Base-by-base conservation (phyloP, 805 yeast species). In the Ogataea corticis region DNA sequence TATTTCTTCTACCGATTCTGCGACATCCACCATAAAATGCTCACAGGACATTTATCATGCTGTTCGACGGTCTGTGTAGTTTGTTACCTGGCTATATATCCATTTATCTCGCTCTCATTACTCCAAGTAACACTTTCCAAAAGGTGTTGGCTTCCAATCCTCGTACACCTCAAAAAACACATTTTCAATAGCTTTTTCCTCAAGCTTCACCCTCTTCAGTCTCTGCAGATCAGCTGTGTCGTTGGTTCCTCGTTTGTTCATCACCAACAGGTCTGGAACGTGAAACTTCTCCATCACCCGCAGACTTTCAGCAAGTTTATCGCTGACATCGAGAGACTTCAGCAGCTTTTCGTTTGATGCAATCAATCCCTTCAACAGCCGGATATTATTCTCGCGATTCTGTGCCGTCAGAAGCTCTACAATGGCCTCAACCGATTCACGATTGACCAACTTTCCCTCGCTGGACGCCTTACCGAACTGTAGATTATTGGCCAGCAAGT, bases 141-240 rank as follows among this genome's bases (percentile, higher is more conserved):
- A 80, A 1, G 86, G 83, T 44, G 63, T 71, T 0, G 83, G 78
- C 17, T 58, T 57, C 85, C 85, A 82, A 29, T 68, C 51, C 0
- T 60, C 44, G 37, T 65, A 63, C 13, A 46, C 46, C 35, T 67
- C 71, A 53, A 75, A 71, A 4, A 65, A 33, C 17, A 33, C 48
- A 3, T 37, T 27, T 38, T 31, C 18, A 40, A 18, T 7, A 31
- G 29, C 13, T 16, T 33, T 21, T 36, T 46, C 30, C 13, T n/a
- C n/a, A n/a, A 27, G 13, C n/a, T 12, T 28, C 31, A n/a, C 28
- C n/a, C 14, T 41, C 36, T 16, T 27, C 15, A 12, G 18, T 6
- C 23, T 36, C 12, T 12, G 23, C n/a, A 17, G n/a, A 12, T 33
- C 23, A 16, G 16, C 12, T 4, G 10, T 25, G 27, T 29, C 13